A percentile compares a stretch with the other conserved stretches of the same genome.
Evolutionary conservation across 495 filamentous ascomycete species (phyloP).

Genomic region (Aspergillus egyptiacus): DNA sequence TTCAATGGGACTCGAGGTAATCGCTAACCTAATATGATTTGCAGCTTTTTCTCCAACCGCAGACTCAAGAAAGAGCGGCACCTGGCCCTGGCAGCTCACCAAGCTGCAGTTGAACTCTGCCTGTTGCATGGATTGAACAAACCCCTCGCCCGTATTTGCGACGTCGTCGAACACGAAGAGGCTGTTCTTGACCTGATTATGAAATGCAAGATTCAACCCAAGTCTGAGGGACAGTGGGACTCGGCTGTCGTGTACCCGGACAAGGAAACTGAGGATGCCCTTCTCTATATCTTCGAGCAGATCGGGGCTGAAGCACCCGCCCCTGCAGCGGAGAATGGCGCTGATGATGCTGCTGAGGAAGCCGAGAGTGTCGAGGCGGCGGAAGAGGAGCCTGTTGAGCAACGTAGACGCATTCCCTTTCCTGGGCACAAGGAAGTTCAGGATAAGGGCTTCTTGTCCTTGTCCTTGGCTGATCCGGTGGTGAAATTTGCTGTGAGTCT

Average conservation of each 20-base stretch:
- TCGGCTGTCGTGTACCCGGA: conserved; percentile 30
- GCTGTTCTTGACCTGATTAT: conserved; percentile 23
- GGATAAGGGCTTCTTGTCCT: conserved; percentile 22
- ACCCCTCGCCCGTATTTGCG: conserved; percentile 24
- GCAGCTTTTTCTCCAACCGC: conserved; percentile 18
- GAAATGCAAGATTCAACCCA: conserved; percentile 25
- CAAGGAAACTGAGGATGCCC: conserved; percentile 23
- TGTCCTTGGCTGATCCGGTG: conserved; percentile 50
- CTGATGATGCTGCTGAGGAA: conserved; percentile 5
- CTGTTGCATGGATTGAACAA: conserved; percentile 35
- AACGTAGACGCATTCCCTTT: conserved; percentile 4
- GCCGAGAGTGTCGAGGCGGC: conserved; percentile 3
- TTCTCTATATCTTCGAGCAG: conserved; percentile 37
- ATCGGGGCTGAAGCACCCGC: conserved; percentile 24
- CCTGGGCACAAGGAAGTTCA: conserved; percentile 16
- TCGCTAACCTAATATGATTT: conserved; percentile 3
- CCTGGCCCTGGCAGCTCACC: conserved; percentile 30
- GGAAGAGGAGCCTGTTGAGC: conserved; percentile 13
- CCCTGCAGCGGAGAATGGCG: background rate
- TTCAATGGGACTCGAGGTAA: background rate
- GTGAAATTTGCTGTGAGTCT: conserved; percentile 68
- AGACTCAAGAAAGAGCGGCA: conserved; percentile 21
- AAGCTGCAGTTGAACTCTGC: conserved; percentile 43
- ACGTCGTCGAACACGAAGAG: conserved; percentile 27
- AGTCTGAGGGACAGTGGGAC: conserved; percentile 22